Base-by-base conservation (phyloP, 2,329 filamentous ascomycete genomes). In the Colletotrichum zoysiae region DNA sequence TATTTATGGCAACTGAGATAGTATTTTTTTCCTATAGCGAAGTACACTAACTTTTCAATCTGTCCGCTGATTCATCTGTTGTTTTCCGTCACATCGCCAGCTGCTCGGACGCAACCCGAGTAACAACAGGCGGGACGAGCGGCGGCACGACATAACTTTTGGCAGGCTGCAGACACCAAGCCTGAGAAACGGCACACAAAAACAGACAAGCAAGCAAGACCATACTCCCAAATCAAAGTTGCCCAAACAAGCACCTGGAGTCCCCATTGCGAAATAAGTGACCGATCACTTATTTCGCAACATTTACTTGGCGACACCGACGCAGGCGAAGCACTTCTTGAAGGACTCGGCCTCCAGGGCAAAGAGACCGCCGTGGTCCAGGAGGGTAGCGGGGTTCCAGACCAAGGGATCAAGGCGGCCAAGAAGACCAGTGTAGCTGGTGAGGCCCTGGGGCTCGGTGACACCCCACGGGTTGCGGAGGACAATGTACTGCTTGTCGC, bases 401-500 rank as follows among this genome's bases (percentile, higher is more conserved):
- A 78, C 76, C 70, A 78, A 76, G 44, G 80, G 78, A 70, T 83
- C 80, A 58, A 84, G 77, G 23, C 78, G 77, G 65, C 79, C 77
- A n/a, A 84, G 75, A 26, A 84, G 74, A 18, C 82, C 83, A 0
- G 79, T 78, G 75, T 83, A 83, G 76, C 78, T 79, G 42, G 79
- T 83, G 50, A 84, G 67, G 30, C 82, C 83, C 35, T 79, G 76
- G 18, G 81, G 81, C 79, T 84, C 83, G 16, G 81, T 83, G 51
- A 83, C 79, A 44, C 83, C 82, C 82, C 82, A 84, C 2, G 82
- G 83, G 80, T 84, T 84, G 74, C 83, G 81, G 23, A 84, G 75
- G 66, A 84, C 81, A 62, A 84, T 78, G 77, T 84, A 84, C 74
- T 82, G 81, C 73, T 78, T 77, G 20, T 81, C 77, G 30, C 81